Percentiles rank a stretch among this genome's conserved stretches.
Evolutionary conservation across 1,284 basidiomycete genomes (phyloP).

Genomic region (Pholiota adiposa): DNA sequence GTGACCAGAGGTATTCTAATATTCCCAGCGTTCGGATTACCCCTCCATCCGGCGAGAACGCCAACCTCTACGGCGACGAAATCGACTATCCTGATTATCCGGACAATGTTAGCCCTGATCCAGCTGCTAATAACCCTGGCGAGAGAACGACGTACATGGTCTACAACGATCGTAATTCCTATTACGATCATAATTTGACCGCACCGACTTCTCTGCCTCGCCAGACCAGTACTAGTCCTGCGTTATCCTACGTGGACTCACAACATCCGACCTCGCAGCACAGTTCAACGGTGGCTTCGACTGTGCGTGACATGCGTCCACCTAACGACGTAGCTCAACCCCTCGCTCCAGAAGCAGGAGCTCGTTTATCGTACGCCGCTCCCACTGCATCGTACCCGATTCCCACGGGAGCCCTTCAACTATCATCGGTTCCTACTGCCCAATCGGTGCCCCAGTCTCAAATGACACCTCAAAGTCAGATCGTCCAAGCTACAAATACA

Average conservation of each 20-base stretch:
- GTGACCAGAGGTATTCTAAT: slow-evolving; percentile 7
- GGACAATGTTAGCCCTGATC: slow-evolving; percentile 9
- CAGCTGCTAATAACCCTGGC: slow-evolving; percentile 5
- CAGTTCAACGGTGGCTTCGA: slow-evolving; percentile 9
- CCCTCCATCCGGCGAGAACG: slow-evolving; percentile 27
- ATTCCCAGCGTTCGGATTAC: slow-evolving; percentile 34
- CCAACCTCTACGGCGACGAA: slow-evolving; percentile 17
- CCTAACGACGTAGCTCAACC: background rate
- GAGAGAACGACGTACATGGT: slow-evolving; percentile 30
- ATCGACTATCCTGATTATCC: slow-evolving; percentile 2
- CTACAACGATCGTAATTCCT: slow-evolving; percentile 19
- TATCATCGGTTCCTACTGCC: slow-evolving; percentile 9
- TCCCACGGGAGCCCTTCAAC: slow-evolving; percentile 11
- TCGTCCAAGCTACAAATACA: background rate
- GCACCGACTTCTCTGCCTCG: slow-evolving; percentile 12
- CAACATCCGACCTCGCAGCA: slow-evolving; percentile 16
- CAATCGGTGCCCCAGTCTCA: slow-evolving; percentile 2
- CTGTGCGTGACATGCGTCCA: slow-evolving; percentile 3
- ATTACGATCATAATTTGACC: slow-evolving; percentile 7
- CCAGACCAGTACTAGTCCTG: slow-evolving; percentile 19
- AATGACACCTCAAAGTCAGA: background rate
- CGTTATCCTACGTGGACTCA: slow-evolving; percentile 18
- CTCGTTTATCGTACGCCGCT: slow-evolving; percentile 14
- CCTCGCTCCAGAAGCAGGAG: background rate
- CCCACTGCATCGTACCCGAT: slow-evolving; percentile 12